These are phyloP conservation scores for Blepharisma stoltei DNA, from an alignment of 73 alveolate genomes.

Conservation along the genomic window DNA sequence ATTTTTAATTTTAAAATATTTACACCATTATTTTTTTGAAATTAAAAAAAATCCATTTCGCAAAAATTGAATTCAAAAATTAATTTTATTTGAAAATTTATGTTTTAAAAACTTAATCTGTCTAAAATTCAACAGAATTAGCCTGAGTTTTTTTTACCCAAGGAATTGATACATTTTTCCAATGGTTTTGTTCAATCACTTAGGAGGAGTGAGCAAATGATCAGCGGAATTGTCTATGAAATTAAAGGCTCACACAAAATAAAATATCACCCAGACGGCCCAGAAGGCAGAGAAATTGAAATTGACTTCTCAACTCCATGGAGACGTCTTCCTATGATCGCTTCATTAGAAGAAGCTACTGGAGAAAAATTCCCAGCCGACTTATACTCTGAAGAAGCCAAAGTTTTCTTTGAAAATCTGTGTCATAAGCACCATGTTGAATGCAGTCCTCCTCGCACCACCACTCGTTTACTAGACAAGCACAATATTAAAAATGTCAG, in stretches of 20 bases:
- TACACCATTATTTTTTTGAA: background rate
- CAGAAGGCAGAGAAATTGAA: conserved; percentile 52
- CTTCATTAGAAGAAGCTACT: conserved; percentile 29
- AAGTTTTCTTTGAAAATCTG: conserved; percentile 73
- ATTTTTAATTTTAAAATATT: too few relatives aligned
- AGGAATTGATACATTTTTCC: background rate
- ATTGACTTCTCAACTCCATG: conserved; percentile 98
- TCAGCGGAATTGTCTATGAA: conserved; percentile 69
- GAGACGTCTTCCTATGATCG: conserved; percentile 91
- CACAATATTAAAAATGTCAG: too few relatives aligned
- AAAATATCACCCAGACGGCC: conserved; percentile 53
- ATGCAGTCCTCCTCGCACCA: conserved; percentile 86
- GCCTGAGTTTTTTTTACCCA: background rate
- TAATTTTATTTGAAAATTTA: too few relatives aligned
- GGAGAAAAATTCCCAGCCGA: conserved; percentile 70
- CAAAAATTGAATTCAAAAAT: too few relatives aligned
- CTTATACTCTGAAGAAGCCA: conserved; percentile 88
- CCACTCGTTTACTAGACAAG: conserved; percentile 90
- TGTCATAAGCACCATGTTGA: conserved; percentile 81
- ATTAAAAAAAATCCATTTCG: too few relatives aligned
- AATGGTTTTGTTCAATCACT: too few relatives aligned
- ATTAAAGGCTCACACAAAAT: conserved; percentile 91
- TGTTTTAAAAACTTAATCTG: background rate
- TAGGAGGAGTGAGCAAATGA: too few relatives aligned
- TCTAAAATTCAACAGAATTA: too few relatives aligned